These are phyloP conservation scores for Monilinia fructigena DNA, from an alignment of 2,329 filamentous ascomycete species.

Conservation along the genomic window DNA sequence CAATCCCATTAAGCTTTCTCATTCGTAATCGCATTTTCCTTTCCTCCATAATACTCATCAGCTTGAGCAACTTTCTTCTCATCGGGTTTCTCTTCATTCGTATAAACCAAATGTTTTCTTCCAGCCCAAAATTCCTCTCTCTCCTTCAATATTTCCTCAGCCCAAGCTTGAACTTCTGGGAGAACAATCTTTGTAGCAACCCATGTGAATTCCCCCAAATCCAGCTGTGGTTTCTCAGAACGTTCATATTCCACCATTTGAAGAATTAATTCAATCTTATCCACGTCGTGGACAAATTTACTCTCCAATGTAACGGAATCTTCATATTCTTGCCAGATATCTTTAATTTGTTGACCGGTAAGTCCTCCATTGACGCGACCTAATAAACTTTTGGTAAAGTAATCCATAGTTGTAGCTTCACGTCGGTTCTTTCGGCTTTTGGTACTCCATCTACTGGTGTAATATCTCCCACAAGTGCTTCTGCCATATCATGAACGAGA, in stretches of 20 bases:
- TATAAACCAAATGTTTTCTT: constrained; percentile 26
- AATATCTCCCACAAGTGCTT: constrained; percentile 92
- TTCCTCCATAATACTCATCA: constrained; percentile 29
- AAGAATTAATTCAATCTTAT: constrained; percentile 91
- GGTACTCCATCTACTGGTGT: constrained; percentile 84
- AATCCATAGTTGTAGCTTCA: constrained; percentile 89
- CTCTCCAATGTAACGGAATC: constrained; percentile 80
- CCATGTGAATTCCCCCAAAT: constrained; percentile 83
- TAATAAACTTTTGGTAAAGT: constrained; percentile 68
- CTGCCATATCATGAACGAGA: constrained; percentile 95
- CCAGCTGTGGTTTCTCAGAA: constrained; percentile 54
- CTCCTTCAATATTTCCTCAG: constrained; percentile 71
- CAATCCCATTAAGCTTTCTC: background rate
- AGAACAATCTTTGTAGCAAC: constrained; percentile 72
- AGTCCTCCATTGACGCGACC: constrained; percentile 71
- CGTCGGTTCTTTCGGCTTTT: constrained; percentile 83
- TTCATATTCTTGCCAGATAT: constrained; percentile 94
- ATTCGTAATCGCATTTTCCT: background rate
- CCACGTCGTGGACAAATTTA: constrained; percentile 90
- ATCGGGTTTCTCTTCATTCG: background rate
- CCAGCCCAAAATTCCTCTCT: constrained; percentile 69
- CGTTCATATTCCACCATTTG: constrained; percentile 98
- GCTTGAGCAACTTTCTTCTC: constrained; percentile 8
- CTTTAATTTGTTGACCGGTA: constrained; percentile 68
- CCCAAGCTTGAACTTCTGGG: constrained; percentile 79